Conservation (phyloP, 352 stramenopile species). For the Pilasporangium apinafurcum region DNA sequence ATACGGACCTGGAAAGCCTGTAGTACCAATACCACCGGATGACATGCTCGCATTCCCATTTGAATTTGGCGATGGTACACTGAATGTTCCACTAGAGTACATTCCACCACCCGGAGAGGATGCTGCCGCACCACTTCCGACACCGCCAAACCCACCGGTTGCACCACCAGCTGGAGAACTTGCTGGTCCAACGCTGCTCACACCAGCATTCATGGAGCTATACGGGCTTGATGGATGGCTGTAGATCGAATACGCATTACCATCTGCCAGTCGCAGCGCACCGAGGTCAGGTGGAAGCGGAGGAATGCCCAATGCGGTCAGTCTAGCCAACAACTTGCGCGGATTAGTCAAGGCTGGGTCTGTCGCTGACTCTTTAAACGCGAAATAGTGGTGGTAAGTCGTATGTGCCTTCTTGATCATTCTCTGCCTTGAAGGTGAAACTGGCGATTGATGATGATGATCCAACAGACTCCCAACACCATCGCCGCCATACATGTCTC, state of each 20-base stretch:
- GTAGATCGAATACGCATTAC: conserved; percentile 74
- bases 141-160: conserved; percentile 7
- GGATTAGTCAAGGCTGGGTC: conserved; percentile 75
- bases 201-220: conserved; percentile 17
- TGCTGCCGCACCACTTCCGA: conserved; percentile 6
- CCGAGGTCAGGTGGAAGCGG: conserved; percentile 89
- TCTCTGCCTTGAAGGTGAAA: conserved; percentile 54
- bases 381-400: conserved; percentile 65
- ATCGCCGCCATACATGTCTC: conserved; percentile 72
- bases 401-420: conserved; percentile 59
- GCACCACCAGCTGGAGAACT: conserved; percentile 1
- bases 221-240: conserved; percentile 63
- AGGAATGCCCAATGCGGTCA: conserved; percentile 90
- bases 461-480: conserved; percentile 51
- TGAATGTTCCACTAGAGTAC: conserved; percentile 7
- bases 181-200: background rate
- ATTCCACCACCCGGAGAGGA: conserved; percentile 16
- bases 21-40: conserved; percentile 19
- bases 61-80: conserved; percentile 7
- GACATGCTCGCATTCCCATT: conserved; percentile 16
- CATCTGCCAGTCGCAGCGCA: conserved; percentile 60
- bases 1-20: conserved; percentile 20
- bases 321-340: conserved; percentile 83
- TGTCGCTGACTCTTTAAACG: conserved; percentile 76
- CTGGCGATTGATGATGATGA: conserved; percentile 30